Evolutionary conservation across 306 rosid species (phyloP).

Genomic region (Vigna radiata): DNA sequence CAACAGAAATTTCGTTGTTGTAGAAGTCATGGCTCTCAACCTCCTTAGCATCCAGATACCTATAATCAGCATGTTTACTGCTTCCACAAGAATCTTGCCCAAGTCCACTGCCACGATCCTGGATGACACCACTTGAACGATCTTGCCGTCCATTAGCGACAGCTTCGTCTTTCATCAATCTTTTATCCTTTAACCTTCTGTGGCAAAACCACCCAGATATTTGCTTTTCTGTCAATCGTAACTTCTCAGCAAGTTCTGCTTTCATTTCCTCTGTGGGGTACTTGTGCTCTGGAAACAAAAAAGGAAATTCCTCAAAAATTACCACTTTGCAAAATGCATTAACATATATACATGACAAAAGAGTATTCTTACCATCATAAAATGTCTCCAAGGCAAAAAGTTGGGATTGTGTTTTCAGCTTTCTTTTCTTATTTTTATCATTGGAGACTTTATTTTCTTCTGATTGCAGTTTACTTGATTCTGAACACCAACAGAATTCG

Average conservation of each 20-base stretch:
- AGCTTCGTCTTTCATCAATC: slow-evolving; percentile 67
- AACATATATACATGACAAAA: slow-evolving; percentile 32
- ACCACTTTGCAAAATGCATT: slow-evolving; percentile 31
- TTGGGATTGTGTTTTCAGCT: slow-evolving; percentile 88
- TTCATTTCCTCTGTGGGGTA: slow-evolving; percentile 95
- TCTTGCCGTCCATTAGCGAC: slow-evolving; percentile 82
- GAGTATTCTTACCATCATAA: slow-evolving; percentile 69
- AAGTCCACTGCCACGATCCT: slow-evolving; percentile 91
- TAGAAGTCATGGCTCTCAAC: slow-evolving; percentile 85
- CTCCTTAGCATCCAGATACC: slow-evolving; percentile 84
- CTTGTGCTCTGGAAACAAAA: slow-evolving; percentile 72
- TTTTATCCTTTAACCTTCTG: slow-evolving; percentile 94
- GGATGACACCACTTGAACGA: slow-evolving; percentile 88
- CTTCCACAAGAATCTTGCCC: slow-evolving; percentile 99
- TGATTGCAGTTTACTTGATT: slow-evolving; percentile 65
- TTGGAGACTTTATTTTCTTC: slow-evolving; percentile 75
- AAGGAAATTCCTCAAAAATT: slow-evolving; percentile 31
- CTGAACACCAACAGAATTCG: slow-evolving; percentile 59
- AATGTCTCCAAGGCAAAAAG: slow-evolving; percentile 80
- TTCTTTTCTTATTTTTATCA: slow-evolving; percentile 79
- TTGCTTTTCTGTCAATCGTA: slow-evolving; percentile 92
- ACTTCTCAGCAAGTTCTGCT: slow-evolving; percentile 67
- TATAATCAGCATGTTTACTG: slow-evolving; percentile 85
- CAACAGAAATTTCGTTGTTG: slow-evolving; percentile 62
- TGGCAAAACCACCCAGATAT: slow-evolving; percentile 99